These are phyloP conservation scores for Puccinia triticina DNA, from an alignment of 1,284 basidiomycete genomes.

Conservation along the genomic window DNA sequence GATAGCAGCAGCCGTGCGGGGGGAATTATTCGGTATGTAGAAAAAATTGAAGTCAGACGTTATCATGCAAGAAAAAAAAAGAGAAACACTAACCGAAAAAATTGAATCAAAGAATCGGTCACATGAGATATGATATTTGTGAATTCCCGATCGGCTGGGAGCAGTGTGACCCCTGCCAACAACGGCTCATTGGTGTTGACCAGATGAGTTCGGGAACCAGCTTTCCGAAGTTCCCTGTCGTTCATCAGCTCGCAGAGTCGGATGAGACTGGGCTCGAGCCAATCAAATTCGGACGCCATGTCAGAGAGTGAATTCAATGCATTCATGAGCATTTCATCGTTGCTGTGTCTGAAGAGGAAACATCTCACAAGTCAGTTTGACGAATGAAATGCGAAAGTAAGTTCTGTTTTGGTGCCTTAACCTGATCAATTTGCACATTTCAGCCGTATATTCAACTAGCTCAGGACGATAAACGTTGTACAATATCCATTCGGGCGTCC, in stretches of 20 bases:
- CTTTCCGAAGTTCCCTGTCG: slow-evolving; percentile 20
- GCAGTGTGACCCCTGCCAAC: slow-evolving; percentile 23
- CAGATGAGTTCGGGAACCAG: slow-evolving; percentile 31
- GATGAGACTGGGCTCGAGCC: slow-evolving; percentile 17
- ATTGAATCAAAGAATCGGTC: slow-evolving; percentile 23
- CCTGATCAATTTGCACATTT: slow-evolving; percentile 42
- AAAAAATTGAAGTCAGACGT: neutral
- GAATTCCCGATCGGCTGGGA: slow-evolving; percentile 33
- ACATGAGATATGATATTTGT: slow-evolving; percentile 18
- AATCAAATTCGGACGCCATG: slow-evolving; percentile 13
- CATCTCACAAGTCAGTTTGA: neutral
- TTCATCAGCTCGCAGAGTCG: slow-evolving; percentile 29
- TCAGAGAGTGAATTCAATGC: slow-evolving; percentile 18
- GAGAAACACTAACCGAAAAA: slow-evolving; percentile 21
- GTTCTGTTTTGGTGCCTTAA: neutral
- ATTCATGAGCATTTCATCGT: slow-evolving; percentile 28
- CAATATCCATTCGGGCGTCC: slow-evolving; percentile 37
- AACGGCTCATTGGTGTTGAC: slow-evolving; percentile 39
- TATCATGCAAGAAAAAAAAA: neutral
- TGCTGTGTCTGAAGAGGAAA: slow-evolving; percentile 18
- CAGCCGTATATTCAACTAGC: slow-evolving; percentile 26
- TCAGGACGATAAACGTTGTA: slow-evolving; percentile 25
- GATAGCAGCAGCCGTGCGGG: neutral
- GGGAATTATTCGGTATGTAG: neutral
- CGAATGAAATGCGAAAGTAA: neutral